Evolutionary conservation across 139 green algal genomes (phyloP).

Genomic region (Micromonas commoda): DNA sequence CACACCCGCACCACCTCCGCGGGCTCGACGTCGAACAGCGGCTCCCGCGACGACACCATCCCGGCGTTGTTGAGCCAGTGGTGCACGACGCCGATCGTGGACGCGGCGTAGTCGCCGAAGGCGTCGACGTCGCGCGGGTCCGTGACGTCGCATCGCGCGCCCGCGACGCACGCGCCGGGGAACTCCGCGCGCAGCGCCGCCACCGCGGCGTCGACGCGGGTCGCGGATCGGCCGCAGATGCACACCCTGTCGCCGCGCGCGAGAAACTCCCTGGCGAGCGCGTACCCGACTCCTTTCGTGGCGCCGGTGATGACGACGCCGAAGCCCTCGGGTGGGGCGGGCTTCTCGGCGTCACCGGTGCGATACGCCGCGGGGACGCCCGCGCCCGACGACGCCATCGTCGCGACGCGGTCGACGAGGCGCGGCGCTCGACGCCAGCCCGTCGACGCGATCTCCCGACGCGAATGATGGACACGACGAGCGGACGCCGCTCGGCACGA

Average conservation of each 20-base stretch:
- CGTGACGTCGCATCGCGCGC: slow-evolving; percentile 22
- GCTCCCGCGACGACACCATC: neutral
- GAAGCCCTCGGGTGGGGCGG: neutral
- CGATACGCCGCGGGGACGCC: too few relatives aligned
- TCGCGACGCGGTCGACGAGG: too few relatives aligned
- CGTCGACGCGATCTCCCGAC: neutral
- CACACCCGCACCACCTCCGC: neutral
- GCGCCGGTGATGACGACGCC: slow-evolving; percentile 43
- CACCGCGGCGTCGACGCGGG: neutral
- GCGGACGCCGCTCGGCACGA: too few relatives aligned
- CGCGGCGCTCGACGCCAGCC: too few relatives aligned
- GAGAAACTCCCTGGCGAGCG: slow-evolving; percentile 31
- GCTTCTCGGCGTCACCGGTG: neutral
- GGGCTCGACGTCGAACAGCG: neutral
- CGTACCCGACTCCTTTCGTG: slow-evolving; percentile 40
- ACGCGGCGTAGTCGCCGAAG: neutral
- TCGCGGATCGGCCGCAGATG: neutral
- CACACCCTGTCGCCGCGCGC: neutral
- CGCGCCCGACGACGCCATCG: neutral
- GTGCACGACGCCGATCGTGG: neutral
- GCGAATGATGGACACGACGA: too few relatives aligned
- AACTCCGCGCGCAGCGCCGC: neutral
- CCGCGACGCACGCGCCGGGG: neutral
- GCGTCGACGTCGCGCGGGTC: slow-evolving; percentile 14
- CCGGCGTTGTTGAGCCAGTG: slow-evolving; percentile 16